Percentiles rank a stretch among this genome's conserved stretches.
Conservation (phyloP, 2,329 filamentous ascomycete species). For the Akanthomyces lecanii region DNA sequence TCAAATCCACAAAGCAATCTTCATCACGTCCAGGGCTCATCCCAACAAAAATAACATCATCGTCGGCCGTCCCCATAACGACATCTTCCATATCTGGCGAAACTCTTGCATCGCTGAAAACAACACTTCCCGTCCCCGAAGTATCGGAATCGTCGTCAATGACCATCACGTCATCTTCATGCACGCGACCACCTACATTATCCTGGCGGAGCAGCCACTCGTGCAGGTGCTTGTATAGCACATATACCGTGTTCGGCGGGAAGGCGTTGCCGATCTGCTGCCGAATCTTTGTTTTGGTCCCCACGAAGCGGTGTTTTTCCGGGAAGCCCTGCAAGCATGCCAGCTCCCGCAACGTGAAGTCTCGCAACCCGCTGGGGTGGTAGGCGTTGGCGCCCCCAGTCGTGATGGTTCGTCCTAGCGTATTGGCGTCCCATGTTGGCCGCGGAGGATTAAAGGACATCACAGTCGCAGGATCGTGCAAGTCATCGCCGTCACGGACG, state of each 20-base stretch:
- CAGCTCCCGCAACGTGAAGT: conserved; percentile 63
- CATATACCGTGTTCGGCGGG: conserved; percentile 54
- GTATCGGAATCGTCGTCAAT: conserved; percentile 25
- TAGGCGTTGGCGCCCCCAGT: conserved; percentile 58
- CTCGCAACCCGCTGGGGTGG: conserved; percentile 60
- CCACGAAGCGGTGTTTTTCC: conserved; percentile 51
- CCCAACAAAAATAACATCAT: conserved; percentile 13
- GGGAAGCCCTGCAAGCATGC: conserved; percentile 70
- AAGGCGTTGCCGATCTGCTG: conserved; percentile 78
- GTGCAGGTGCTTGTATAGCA: conserved; percentile 46
- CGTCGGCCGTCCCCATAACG: conserved; percentile 9
- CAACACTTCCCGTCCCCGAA: conserved; percentile 9
- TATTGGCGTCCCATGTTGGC: conserved; percentile 42
- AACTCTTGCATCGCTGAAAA: conserved; percentile 7
- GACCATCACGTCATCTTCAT: conserved; percentile 23
- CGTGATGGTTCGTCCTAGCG: conserved; percentile 57
- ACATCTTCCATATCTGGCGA: conserved; percentile 27
- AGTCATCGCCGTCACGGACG: conserved; percentile 32
- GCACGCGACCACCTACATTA: conserved; percentile 23
- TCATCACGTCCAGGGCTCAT: neutral
- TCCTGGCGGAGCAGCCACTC: conserved; percentile 44
- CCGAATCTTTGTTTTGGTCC: conserved; percentile 39
- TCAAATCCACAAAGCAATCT: conserved; percentile 10
- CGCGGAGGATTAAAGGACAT: conserved; percentile 27
- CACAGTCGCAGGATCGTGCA: conserved; percentile 36